A percentile compares a stretch with the other conserved stretches of the same genome.
phyloP scores from a whole-genome alignment of 2,329 filamentous ascomycete species.

The Cladophialophora yegresii region DNA sequence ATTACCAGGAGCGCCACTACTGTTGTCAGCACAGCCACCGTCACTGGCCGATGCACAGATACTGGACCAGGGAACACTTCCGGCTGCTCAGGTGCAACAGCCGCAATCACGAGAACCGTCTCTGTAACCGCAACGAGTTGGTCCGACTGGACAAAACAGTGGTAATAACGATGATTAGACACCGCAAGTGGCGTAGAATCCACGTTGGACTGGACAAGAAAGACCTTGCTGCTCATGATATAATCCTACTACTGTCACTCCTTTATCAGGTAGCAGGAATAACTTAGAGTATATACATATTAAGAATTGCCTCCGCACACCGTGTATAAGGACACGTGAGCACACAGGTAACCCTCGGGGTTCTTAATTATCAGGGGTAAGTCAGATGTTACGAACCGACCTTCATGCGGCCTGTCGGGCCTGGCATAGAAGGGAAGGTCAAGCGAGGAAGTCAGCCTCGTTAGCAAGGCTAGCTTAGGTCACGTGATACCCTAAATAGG shows the following conservation, averaged over 20 bases:
- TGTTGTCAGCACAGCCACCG: not conserved
- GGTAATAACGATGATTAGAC: not conserved
- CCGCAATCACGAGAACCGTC: not conserved
- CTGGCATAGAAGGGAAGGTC: too few relatives aligned
- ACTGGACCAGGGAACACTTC: not conserved
- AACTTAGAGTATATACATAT: not conserved
- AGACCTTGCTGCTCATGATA: not conserved
- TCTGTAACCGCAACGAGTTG: not conserved
- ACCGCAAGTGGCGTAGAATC: not conserved
- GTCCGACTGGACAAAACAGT: not conserved
- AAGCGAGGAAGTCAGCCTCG: too few relatives aligned
- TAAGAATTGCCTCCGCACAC: too few relatives aligned
- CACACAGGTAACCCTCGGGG: too few relatives aligned
- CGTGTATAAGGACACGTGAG: too few relatives aligned
- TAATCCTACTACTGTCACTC: not conserved
- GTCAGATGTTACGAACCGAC: too few relatives aligned
- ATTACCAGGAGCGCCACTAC: not conserved
- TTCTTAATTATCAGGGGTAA: too few relatives aligned
- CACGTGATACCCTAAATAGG: too few relatives aligned
- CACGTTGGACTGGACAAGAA: not conserved
- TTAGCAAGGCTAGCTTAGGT: too few relatives aligned
- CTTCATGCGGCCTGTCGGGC: too few relatives aligned
- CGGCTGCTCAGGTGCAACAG: not conserved
- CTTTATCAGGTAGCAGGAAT: not conserved
- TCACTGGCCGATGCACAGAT: not conserved